Conservation (phyloP, 352 stramenopile species). For the Blastocystis sp. region DNA sequence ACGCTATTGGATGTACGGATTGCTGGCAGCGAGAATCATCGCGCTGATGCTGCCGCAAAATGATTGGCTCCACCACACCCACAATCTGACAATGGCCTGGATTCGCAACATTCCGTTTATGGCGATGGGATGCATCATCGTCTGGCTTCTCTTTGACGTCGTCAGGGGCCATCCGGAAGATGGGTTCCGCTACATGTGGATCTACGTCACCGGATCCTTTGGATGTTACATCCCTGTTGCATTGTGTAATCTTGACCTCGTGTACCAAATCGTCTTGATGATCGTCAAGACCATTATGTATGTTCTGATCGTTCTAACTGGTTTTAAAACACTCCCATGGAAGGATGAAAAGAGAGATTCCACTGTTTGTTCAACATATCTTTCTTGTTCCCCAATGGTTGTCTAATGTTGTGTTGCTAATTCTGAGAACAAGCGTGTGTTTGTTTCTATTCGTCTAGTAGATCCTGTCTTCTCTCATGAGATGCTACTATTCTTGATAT, state of each 20-base stretch:
- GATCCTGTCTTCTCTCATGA: too few relatives aligned
- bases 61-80: conserved; percentile 20
- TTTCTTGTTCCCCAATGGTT: too few relatives aligned
- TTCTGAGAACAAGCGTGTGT: too few relatives aligned
- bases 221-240: conserved; percentile 14
- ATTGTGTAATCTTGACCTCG: background rate
- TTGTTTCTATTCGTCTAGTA: too few relatives aligned
- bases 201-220: background rate
- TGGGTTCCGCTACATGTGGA: background rate
- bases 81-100: background rate
- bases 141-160: background rate
- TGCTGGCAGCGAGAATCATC: background rate
- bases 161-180: background rate
- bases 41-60: conserved; percentile 10
- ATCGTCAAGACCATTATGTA: conserved; percentile 29
- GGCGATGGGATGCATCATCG: background rate
- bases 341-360: background rate
- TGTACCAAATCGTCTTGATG: background rate
- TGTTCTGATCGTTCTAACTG: background rate
- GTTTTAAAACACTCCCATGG: background rate
- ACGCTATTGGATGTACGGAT: background rate
- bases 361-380: too few relatives aligned
- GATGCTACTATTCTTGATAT: too few relatives aligned
- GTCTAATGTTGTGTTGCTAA: too few relatives aligned
- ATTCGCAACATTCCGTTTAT: conserved; percentile 23